A percentile compares a stretch with the other conserved stretches of the same genome.
These are phyloP conservation scores for Huiozyma naganishii DNA, from an alignment of 805 yeast genomes.

Conservation along the genomic window DNA sequence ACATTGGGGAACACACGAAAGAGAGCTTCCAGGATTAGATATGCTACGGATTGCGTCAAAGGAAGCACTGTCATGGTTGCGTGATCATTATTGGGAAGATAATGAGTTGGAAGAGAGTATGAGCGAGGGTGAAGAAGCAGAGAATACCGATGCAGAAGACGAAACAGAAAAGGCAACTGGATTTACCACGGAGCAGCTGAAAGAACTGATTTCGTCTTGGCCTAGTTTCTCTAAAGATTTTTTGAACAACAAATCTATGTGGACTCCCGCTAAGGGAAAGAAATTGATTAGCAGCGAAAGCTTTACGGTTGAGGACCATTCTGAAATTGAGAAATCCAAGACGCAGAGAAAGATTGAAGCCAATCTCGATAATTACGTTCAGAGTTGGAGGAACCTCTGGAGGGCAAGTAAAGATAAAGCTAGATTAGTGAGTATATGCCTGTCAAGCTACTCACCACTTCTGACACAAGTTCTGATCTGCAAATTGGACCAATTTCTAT, in stretches of 20 bases:
- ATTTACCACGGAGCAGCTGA: conserved; percentile 1
- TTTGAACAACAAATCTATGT: conserved; percentile 2
- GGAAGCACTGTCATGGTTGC: conserved; percentile 67
- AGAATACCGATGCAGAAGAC: conserved; percentile 1
- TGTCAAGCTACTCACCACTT: conserved; percentile 8
- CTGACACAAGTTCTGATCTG: conserved; percentile 6
- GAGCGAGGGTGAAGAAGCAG: conserved; percentile 8
- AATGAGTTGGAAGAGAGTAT: conserved; percentile 16
- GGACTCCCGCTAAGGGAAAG: conserved; percentile 6
- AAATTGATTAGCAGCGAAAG: conserved; percentile 17
- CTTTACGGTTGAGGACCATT: conserved; percentile 36
- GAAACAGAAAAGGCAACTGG: conserved; percentile 1
- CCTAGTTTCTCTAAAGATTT: conserved; percentile 3
- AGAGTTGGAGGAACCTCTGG: conserved; percentile 13
- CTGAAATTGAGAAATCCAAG: conserved; percentile 46
- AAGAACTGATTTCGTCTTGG: conserved; percentile 1
- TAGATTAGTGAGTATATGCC: conserved; percentile 6
- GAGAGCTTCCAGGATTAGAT: conserved; percentile 53
- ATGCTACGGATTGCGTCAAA: conserved; percentile 50
- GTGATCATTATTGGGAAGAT: conserved; percentile 59
- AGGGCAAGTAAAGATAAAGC: conserved; percentile 5
- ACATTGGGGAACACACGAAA: conserved; percentile 86
- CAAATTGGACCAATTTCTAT: conserved; percentile 12
- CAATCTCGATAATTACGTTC: conserved; percentile 8
- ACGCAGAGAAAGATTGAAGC: conserved; percentile 11